phyloP scores from a whole-genome alignment of 371 early-diverging fungal species.

The Rhizopus arrhizus region DNA sequence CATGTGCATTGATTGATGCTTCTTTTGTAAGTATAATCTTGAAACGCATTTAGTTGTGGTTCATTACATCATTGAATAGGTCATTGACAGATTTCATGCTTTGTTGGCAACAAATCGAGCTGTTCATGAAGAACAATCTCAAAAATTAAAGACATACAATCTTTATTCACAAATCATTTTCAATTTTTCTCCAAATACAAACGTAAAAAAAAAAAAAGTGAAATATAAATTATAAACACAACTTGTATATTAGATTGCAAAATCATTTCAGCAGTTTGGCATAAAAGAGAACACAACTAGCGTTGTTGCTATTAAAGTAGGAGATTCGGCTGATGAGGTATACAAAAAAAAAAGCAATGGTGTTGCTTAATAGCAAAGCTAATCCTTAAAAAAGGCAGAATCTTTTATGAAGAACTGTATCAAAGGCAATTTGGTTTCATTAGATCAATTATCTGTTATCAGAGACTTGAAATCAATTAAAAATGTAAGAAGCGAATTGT shows the following conservation, averaged over 20 bases:
- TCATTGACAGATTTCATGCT: slow-evolving; percentile 51
- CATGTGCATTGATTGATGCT: slow-evolving; percentile 58
- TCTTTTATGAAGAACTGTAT: slow-evolving; percentile 36
- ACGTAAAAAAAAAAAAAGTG: slow-evolving; percentile 34
- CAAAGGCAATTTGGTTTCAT: slow-evolving; percentile 42
- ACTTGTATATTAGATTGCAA: slow-evolving; percentile 46
- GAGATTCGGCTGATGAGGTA: slow-evolving; percentile 50
- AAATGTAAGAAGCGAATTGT: slow-evolving; percentile 30
- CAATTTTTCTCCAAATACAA: slow-evolving; percentile 55
- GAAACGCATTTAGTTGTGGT: not conserved
- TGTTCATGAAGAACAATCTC: slow-evolving; percentile 46
- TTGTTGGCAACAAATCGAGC: slow-evolving; percentile 57
- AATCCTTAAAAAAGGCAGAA: slow-evolving; percentile 27
- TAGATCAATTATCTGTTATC: slow-evolving; percentile 28
- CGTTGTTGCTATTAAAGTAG: slow-evolving; percentile 55
- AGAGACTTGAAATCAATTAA: slow-evolving; percentile 35
- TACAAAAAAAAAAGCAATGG: not conserved
- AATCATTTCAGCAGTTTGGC: slow-evolving; percentile 58
- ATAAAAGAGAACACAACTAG: slow-evolving; percentile 49
- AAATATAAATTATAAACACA: not conserved
- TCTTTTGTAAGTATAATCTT: slow-evolving; percentile 36
- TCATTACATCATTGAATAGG: slow-evolving; percentile 30
- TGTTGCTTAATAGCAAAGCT: not conserved
- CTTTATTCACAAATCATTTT: slow-evolving; percentile 62
- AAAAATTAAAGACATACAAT: slow-evolving; percentile 57